phyloP scores from a whole-genome alignment of 2,329 filamentous ascomycete species.

The Nemania bipapillata region DNA sequence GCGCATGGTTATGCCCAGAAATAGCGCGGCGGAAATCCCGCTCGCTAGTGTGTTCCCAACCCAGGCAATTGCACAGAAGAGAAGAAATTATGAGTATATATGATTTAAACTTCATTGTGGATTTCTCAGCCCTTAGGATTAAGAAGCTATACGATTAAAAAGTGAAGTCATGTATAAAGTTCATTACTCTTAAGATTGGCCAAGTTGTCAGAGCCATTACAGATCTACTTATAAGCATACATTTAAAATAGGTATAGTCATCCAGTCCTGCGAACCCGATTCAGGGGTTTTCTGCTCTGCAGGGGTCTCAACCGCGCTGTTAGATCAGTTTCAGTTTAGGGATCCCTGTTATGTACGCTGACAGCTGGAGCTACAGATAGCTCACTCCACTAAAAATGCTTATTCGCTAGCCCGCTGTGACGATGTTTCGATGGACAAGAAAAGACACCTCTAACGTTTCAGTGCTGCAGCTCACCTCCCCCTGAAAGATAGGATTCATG shows the following conservation, averaged over 20 bases:
- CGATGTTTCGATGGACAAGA: constrained; percentile 5
- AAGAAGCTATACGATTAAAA: too few relatives aligned
- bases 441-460: constrained; percentile 44
- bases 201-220: not conserved
- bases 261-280: constrained; percentile 40
- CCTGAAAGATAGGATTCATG: constrained; percentile 11
- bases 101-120: constrained; percentile 40
- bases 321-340: constrained; percentile 40
- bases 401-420: not conserved
- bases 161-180: not conserved
- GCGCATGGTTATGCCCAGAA: constrained; percentile 43
- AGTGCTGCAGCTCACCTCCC: constrained; percentile 39
- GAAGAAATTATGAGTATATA: constrained; percentile 32
- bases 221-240: constrained; percentile 16
- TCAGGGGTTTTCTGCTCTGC: constrained; percentile 42
- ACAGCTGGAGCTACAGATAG: not conserved
- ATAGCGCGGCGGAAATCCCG: constrained; percentile 46
- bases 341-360: constrained; percentile 25
- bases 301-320: constrained; percentile 27
- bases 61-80: constrained; percentile 29
- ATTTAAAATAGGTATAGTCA: constrained; percentile 38
- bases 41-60: constrained; percentile 45
- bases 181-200: not conserved
- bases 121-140: not conserved
- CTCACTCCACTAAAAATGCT: constrained; percentile 34